Conservation (phyloP, 1,284 basidiomycete genomes). For the Hypsizygus ulmarius region DNA sequence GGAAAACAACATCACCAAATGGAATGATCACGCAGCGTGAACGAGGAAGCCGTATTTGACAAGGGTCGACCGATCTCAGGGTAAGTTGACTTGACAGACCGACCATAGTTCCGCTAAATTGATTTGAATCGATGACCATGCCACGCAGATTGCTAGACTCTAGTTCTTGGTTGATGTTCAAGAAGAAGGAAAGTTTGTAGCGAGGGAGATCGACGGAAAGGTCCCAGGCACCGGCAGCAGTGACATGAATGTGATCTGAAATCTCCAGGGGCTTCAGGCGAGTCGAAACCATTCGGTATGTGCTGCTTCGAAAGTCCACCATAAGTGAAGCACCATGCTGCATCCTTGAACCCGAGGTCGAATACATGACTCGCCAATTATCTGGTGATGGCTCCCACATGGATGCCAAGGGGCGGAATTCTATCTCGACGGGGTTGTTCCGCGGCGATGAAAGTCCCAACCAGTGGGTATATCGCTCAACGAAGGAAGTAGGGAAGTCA, state of each 20-base stretch:
- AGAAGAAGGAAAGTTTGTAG: slow-evolving; percentile 36
- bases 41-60: slow-evolving; percentile 9
- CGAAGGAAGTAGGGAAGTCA: slow-evolving; percentile 38
- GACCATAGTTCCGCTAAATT: slow-evolving; percentile 37
- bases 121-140: slow-evolving; percentile 33
- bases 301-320: slow-evolving; percentile 32
- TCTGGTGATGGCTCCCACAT: slow-evolving; percentile 18
- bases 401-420: slow-evolving; percentile 35
- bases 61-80: slow-evolving; percentile 27
- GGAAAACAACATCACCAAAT: slow-evolving; percentile 25
- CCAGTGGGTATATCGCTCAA: slow-evolving; percentile 39
- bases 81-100: slow-evolving; percentile 41
- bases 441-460: slow-evolving; percentile 17
- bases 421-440: slow-evolving; percentile 27
- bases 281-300: slow-evolving; percentile 30
- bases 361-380: slow-evolving; percentile 7
- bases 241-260: slow-evolving; percentile 28
- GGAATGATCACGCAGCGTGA: slow-evolving; percentile 36
- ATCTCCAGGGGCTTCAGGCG: slow-evolving; percentile 32
- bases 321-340: slow-evolving; percentile 5
- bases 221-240: background rate
- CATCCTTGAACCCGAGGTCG: background rate
- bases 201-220: slow-evolving; percentile 29
- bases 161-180: slow-evolving; percentile 25
- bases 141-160: slow-evolving; percentile 35